A percentile compares a stretch with the other conserved stretches of the same genome.
Conservation (phyloP, 2,329 filamentous ascomycete species). For the Aureobasidium zeae region DNA sequence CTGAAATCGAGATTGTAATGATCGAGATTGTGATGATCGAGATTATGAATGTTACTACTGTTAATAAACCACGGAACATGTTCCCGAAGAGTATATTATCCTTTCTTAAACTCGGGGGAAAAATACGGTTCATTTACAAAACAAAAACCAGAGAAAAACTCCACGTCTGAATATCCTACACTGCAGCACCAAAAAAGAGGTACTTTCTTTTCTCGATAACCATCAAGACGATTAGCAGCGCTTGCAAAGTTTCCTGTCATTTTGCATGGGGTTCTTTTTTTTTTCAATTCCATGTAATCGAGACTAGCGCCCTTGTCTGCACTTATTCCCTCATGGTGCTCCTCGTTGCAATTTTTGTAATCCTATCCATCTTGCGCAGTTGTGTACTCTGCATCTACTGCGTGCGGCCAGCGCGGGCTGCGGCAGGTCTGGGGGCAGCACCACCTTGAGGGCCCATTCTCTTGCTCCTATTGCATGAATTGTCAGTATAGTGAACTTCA, state of each 20-base stretch:
- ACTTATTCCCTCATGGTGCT: no score
- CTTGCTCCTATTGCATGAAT: conserved; percentile 9
- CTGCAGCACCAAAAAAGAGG: no score
- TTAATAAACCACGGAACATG: no score
- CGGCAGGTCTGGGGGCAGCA: conserved; percentile 2
- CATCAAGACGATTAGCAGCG: background rate
- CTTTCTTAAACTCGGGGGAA: no score
- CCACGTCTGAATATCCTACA: no score
- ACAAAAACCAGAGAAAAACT: no score
- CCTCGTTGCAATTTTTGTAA: background rate
- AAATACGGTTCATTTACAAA: no score
- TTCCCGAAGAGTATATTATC: no score
- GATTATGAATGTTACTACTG: no score
- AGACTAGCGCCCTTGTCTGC: background rate
- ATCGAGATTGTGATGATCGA: no score
- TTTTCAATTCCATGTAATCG: no score
- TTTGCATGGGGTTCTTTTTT: background rate
- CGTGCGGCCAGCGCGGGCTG: conserved; percentile 6
- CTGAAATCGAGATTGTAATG: no score
- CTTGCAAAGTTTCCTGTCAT: background rate
- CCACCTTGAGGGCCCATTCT: conserved; percentile 15
- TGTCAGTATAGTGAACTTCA: background rate
- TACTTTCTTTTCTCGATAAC: background rate
- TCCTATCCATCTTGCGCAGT: background rate
- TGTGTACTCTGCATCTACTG: conserved; percentile 4